Evolutionary conservation across 768 basidiomycete species (phyloP).

Genomic region (Auriscalpium microsporum): DNA sequence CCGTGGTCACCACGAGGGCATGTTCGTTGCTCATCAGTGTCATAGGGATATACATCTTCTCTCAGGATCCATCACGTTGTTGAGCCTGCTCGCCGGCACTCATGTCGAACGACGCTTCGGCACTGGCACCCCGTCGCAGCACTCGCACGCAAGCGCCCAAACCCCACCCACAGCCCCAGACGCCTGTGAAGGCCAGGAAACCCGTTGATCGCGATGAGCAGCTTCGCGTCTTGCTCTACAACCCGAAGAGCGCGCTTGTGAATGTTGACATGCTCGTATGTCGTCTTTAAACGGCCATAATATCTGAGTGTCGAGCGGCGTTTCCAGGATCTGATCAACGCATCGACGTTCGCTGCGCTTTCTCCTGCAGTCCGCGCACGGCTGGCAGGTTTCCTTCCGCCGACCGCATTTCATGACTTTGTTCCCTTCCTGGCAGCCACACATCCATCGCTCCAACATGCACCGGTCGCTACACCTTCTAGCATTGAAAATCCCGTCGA

Average conservation of each 20-base stretch:
- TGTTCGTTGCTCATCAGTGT: too few species aligned
- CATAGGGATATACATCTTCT: too few species aligned
- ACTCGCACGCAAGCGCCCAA: background rate
- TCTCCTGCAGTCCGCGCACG: conserved; percentile 31
- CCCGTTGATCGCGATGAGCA: background rate
- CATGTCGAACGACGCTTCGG: too few species aligned
- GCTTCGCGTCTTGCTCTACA: background rate
- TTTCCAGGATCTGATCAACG: conserved; percentile 41
- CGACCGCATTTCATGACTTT: conserved; percentile 35
- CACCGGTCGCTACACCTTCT: background rate
- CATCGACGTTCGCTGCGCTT: conserved; percentile 36
- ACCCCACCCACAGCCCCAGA: background rate
- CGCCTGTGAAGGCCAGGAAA: background rate
- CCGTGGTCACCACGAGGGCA: too few species aligned
- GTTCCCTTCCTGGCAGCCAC: conserved; percentile 24
- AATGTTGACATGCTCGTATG: conserved; percentile 19
- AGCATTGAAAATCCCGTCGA: background rate
- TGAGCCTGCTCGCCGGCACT: too few species aligned
- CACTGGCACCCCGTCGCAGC: too few species aligned
- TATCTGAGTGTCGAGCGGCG: conserved; percentile 2
- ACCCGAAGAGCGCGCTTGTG: background rate
- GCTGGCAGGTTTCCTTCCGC: conserved; percentile 36
- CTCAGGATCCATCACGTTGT: too few species aligned
- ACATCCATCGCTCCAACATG: conserved; percentile 27
- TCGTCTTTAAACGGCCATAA: background rate